Conservation (phyloP, 495 filamentous ascomycete genomes). For the Amorphotheca resinae region DNA sequence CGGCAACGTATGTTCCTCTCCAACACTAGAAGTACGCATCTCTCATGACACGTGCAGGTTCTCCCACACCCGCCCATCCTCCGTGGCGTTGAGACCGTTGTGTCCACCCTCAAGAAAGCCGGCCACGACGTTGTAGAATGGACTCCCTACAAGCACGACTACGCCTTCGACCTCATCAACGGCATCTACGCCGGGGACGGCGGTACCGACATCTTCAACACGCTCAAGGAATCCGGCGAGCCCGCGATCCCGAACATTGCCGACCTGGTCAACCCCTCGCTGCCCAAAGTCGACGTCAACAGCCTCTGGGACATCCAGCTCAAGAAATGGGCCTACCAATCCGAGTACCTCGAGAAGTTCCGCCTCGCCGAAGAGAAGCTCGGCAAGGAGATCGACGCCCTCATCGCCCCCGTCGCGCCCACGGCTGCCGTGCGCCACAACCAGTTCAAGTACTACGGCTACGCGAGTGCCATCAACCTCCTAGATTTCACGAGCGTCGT, state of each 20-base stretch:
- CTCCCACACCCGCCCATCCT: conserved; percentile 54
- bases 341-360: conserved; percentile 27
- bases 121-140: conserved; percentile 31
- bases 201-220: conserved; percentile 25
- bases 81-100: conserved; percentile 28
- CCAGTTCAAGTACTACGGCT: conserved; percentile 47
- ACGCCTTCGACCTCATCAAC: conserved; percentile 24
- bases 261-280: conserved; percentile 27
- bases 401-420: conserved; percentile 51
- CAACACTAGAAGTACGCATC: conserved; percentile 8
- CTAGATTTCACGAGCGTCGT: conserved; percentile 51
- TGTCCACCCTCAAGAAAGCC: conserved; percentile 23
- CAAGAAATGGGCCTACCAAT: conserved; percentile 28
- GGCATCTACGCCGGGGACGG: conserved; percentile 31
- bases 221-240: conserved; percentile 33
- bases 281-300: conserved; percentile 19
- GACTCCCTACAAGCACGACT: conserved; percentile 29
- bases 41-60: conserved; percentile 28
- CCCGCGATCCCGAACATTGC: conserved; percentile 31
- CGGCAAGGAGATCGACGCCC: conserved; percentile 38
- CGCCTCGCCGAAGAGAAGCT: conserved; percentile 21
- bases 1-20: conserved; percentile 25
- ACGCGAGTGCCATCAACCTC: conserved; percentile 59
- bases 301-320: conserved; percentile 27
- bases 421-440: conserved; percentile 30